Base-by-base conservation (phyloP, 2,329 filamentous ascomycete species). In the Epichloe aotearoae region DNA sequence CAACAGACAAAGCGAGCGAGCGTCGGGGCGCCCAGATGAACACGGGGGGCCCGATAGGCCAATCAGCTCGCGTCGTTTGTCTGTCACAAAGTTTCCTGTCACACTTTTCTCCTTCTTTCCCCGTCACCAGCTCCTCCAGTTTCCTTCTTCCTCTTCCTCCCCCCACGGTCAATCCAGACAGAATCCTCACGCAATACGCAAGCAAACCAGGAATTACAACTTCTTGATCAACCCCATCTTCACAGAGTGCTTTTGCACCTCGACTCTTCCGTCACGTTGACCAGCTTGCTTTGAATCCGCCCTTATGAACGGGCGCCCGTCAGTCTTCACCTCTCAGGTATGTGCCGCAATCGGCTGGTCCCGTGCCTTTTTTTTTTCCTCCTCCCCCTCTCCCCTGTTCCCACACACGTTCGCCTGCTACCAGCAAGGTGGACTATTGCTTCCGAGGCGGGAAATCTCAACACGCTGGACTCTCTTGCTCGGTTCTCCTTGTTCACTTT, bases 251-350 rank as follows among this genome's bases (percentile, higher is more conserved):
- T 48, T 33, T 52, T 45, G 51, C 34, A 52, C 53, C 54, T 56
- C 56, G 20, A 49, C 42, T 49, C 10, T 20, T 34, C 19, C 10
- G 41, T 42, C 26, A 39, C 56, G 53, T 59, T 61, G 60, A 66
- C 57, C 62, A 65, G 63, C 58, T 57, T 60, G 58, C 59, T 47
- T 50, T 41, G 50, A 69, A 76, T 70, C 76, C 75, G 84, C 82
- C 77, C 83, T 83, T 84, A 89, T 89, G 85, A 85, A 83, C 84
- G 84, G 84, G 76, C 83, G 83, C 79, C 77, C 79, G 73, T 88
- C 86, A 71, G 79, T 84, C 70, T 90, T 88, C 76, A 90, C 86
- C 74, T 90, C 85, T 73, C 86, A 90, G 82, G 85, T 88, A 83
- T 56, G 57, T 53, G 43, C 50, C 45, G 76, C 45, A 43, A 49